A percentile compares a stretch with the other conserved stretches of the same genome.
These are phyloP conservation scores for Cystobasidium slooffiae DNA, from an alignment of 1,284 basidiomycete genomes.

Conservation along the genomic window DNA sequence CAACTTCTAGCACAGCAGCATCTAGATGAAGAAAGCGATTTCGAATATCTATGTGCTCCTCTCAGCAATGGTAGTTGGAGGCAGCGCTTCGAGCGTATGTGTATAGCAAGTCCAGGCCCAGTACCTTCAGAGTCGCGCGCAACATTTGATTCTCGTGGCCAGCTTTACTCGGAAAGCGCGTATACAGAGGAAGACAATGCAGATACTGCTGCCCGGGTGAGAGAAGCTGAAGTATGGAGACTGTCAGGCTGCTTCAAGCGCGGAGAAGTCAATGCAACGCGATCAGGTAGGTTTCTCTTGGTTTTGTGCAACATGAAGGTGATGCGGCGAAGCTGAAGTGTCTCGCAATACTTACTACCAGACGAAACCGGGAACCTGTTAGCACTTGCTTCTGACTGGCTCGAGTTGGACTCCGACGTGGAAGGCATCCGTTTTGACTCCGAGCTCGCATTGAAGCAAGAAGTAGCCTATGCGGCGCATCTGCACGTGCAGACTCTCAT, in stretches of 20 bases:
- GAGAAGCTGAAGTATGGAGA: slow-evolving; percentile 86
- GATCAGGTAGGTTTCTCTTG: slow-evolving; percentile 68
- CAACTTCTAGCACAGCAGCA: slow-evolving; percentile 48
- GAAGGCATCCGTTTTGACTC: slow-evolving; percentile 95
- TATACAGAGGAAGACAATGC: slow-evolving; percentile 55
- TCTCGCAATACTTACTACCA: slow-evolving; percentile 54
- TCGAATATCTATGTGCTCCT: slow-evolving; percentile 72
- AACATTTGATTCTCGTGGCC: slow-evolving; percentile 41
- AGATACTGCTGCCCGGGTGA: slow-evolving; percentile 62
- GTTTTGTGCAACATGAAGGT: neutral
- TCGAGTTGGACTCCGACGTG: slow-evolving; percentile 89
- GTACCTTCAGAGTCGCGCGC: slow-evolving; percentile 44
- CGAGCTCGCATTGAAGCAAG: slow-evolving; percentile 91
- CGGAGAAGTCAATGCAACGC: slow-evolving; percentile 86
- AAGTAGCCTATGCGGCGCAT: slow-evolving; percentile 90
- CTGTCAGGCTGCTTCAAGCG: slow-evolving; percentile 74
- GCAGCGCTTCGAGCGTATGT: slow-evolving; percentile 85
- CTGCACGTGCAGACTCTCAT: slow-evolving; percentile 82
- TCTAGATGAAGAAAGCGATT: slow-evolving; percentile 57
- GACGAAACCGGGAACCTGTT: slow-evolving; percentile 83
- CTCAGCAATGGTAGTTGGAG: slow-evolving; percentile 86
- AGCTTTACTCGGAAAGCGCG: slow-evolving; percentile 32
- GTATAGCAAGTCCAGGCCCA: slow-evolving; percentile 64
- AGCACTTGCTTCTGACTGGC: slow-evolving; percentile 85
- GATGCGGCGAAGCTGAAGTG: neutral